These are phyloP conservation scores for Letharia columbiana DNA, from an alignment of 495 filamentous ascomycete species.

Conservation along the genomic window DNA sequence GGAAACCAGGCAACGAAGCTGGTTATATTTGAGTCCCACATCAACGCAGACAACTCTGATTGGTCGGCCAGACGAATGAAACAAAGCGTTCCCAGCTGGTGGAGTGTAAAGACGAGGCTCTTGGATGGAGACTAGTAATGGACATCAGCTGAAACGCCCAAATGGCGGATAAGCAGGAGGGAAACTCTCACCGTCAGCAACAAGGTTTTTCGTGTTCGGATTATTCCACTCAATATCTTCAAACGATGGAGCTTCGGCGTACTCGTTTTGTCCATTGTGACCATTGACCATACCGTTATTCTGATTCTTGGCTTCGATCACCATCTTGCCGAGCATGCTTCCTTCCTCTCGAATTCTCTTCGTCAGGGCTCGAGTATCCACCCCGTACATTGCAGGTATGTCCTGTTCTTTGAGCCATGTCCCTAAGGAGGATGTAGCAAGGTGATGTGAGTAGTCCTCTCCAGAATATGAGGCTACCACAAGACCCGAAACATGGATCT, in stretches of 20 bases:
- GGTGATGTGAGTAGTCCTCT: slow-evolving; percentile 88
- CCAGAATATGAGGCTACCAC: slow-evolving; percentile 85
- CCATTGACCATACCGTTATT: slow-evolving; percentile 41
- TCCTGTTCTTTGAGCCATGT: slow-evolving; percentile 93
- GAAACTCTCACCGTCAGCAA: slow-evolving; percentile 71
- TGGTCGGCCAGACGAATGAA: slow-evolving; percentile 77
- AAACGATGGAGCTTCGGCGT: slow-evolving; percentile 36
- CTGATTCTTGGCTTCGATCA: slow-evolving; percentile 53
- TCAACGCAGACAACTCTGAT: slow-evolving; percentile 86
- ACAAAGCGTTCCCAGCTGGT: slow-evolving; percentile 51
- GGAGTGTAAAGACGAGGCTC: slow-evolving; percentile 75
- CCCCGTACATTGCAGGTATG: slow-evolving; percentile 90
- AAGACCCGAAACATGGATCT: slow-evolving; percentile 89
- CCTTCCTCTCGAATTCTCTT: slow-evolving; percentile 89
- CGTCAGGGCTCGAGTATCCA: slow-evolving; percentile 89
- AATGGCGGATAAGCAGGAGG: slow-evolving; percentile 17
- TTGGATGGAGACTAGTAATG: slow-evolving; percentile 68
- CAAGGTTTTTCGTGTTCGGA: slow-evolving; percentile 85
- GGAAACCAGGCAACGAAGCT: slow-evolving; percentile 81
- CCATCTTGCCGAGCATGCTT: slow-evolving; percentile 90
- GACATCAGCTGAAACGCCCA: slow-evolving; percentile 24
- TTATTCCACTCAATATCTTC: slow-evolving; percentile 80
- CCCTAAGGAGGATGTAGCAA: slow-evolving; percentile 80
- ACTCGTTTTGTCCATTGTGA: slow-evolving; percentile 18
- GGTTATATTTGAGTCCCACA: slow-evolving; percentile 96